These are phyloP conservation scores for Leptographium galeiforme DNA, from an alignment of 2,329 filamentous ascomycete genomes.

Conservation along the genomic window DNA sequence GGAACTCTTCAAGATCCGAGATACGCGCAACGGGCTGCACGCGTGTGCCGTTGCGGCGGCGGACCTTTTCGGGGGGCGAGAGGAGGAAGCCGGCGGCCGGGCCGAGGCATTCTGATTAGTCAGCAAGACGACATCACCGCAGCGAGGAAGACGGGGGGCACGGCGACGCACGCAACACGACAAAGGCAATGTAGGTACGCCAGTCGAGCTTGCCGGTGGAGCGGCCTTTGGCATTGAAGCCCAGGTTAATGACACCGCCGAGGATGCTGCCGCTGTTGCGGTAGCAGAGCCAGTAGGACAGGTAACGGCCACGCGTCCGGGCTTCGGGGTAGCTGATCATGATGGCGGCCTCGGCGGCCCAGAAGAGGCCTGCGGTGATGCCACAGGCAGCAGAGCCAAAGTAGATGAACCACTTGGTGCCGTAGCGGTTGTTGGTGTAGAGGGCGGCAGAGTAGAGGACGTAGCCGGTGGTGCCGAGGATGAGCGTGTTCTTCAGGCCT, in stretches of 20 bases:
- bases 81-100: background rate
- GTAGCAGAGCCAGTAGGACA: slow-evolving; percentile 50
- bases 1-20: slow-evolving; percentile 44
- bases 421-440: slow-evolving; percentile 30
- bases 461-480: slow-evolving; percentile 29
- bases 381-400: slow-evolving; percentile 28
- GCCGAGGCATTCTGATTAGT: slow-evolving; percentile 12
- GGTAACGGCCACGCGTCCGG: slow-evolving; percentile 46
- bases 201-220: slow-evolving; percentile 49
- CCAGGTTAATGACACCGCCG: slow-evolving; percentile 57
- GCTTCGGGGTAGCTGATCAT: slow-evolving; percentile 61
- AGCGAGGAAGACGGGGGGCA: slow-evolving; percentile 48
- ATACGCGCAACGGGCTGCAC: slow-evolving; percentile 46
- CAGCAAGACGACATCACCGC: slow-evolving; percentile 31
- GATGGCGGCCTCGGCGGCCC: slow-evolving; percentile 62
- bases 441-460: slow-evolving; percentile 29
- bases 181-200: slow-evolving; percentile 55
- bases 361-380: slow-evolving; percentile 19
- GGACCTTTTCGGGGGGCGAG: slow-evolving; percentile 43
- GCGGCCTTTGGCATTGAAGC: slow-evolving; percentile 41
- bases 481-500: slow-evolving; percentile 26
- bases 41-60: slow-evolving; percentile 49
- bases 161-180: slow-evolving; percentile 49
- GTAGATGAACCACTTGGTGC: slow-evolving; percentile 28
- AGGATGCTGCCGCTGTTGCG: slow-evolving; percentile 50